Evolutionary conservation across 1,284 basidiomycete genomes (phyloP).

Genomic region (Chalciporus sp.): DNA sequence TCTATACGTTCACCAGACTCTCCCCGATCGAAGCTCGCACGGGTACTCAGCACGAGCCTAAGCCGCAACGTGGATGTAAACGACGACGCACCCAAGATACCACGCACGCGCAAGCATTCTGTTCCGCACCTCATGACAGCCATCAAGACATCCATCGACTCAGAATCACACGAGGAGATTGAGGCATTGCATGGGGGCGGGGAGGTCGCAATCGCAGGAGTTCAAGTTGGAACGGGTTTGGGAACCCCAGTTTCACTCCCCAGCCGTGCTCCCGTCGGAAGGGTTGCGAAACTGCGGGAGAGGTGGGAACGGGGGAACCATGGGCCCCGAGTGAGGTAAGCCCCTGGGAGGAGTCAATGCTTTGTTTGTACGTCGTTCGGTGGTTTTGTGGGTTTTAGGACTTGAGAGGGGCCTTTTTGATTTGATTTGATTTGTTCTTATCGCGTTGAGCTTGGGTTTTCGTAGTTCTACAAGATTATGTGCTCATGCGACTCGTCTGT

Average conservation of each 20-base stretch:
- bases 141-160: conserved; percentile 3
- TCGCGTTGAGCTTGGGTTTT: no score
- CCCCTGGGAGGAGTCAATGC: no score
- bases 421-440: no score
- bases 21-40: conserved; percentile 26
- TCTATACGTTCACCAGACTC: conserved; percentile 9
- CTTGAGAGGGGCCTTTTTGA: no score
- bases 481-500: no score
- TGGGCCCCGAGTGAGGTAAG: not conserved
- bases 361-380: not conserved
- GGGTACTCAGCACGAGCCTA: conserved; percentile 11
- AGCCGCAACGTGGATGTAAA: not conserved
- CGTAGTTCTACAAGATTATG: no score
- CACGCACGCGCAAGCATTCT: conserved; percentile 5
- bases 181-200: conserved; percentile 2
- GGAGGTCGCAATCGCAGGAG: not conserved
- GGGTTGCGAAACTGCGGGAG: conserved; percentile 25
- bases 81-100: not conserved
- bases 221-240: not conserved
- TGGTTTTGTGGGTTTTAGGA: not conserved
- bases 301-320: conserved; percentile 20
- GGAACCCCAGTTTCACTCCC: not conserved
- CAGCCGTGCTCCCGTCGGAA: conserved; percentile 11
- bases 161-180: conserved; percentile 9
- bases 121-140: conserved; percentile 3